Base-by-base conservation (phyloP, 176 grass and related monocot species). In the Aegilops speltoides region DNA sequence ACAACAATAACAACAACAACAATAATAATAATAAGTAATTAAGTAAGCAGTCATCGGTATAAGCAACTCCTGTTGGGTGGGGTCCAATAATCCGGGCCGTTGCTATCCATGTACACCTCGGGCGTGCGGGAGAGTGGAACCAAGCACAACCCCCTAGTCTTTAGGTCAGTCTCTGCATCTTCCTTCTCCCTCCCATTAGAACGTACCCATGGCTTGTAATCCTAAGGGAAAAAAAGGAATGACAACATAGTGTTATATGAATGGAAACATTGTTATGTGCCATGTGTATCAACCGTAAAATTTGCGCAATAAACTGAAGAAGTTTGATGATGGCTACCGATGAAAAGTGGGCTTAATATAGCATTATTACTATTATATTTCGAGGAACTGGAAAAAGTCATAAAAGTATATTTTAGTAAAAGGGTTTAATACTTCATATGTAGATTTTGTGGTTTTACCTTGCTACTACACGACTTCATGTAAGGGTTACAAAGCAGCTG, bases 401-500 rank as follows among this genome's bases (percentile, higher is more conserved):
- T 68, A 34, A 8, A 17, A 17, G 17, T 19, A 29, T 38, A 70
- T 20, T 11, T 12, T 70, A 36, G 33, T n/a, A 36, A 31, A 11
- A 40, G 34, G n/a, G 40, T 43, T 11, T 43, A 71, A 36, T 23
- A n/a, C 9, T n/a, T 7, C 12, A 22, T 23, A 62, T 26, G 2
- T 62, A 22, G 56, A 24, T 71, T 86, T 78, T 54, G 16, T 46
- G 41, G 32, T 36, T 78, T 78, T 86, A 91, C 91, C 91, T 91
- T 95, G 78, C 82, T 89, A 52, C 80, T 88, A 56, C 91, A 84
- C 59, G 96, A 89, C 90, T 92, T 95, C 87, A 98, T 87, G 88
- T 92, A 98, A 74, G 96, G 91, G 59, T 98, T 91, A 85, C 96
- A 94, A 40, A 98, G 88, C 61, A 98, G 85, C 91, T 98, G 91